phyloP scores from a whole-genome alignment of 345 rosid genomes.

The Aquilaria malaccensis region DNA sequence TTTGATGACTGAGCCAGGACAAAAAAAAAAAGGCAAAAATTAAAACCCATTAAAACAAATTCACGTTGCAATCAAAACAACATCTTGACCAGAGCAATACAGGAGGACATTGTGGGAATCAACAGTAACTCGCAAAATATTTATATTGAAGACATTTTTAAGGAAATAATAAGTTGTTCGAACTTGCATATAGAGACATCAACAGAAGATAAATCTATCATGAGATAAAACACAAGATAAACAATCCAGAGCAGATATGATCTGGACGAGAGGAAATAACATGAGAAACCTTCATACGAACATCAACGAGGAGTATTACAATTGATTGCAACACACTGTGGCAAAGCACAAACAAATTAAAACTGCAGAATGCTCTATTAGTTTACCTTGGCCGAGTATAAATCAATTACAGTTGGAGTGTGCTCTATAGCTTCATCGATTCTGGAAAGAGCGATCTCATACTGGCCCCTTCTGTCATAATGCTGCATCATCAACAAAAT shows the following conservation, averaged over 20 bases:
- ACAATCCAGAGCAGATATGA: neutral
- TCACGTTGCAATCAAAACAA: neutral
- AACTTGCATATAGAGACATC: too few relatives aligned
- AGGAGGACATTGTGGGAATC: too few relatives aligned
- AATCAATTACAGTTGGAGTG: constrained; percentile 97
- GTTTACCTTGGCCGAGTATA: constrained; percentile 75
- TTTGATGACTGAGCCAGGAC: too few relatives aligned
- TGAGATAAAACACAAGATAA: neutral
- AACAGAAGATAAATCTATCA: neutral
- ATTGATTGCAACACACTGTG: neutral
- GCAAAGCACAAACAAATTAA: constrained; percentile 17
- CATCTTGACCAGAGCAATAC: neutral
- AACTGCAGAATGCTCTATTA: too few relatives aligned
- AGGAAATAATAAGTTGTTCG: too few relatives aligned
- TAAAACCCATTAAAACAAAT: constrained; percentile 2
- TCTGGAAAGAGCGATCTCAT: constrained; percentile 68
- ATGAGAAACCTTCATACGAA: constrained; percentile 5
- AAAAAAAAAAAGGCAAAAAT: neutral
- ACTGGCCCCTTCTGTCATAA: constrained; percentile 86
- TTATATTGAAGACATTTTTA: too few relatives aligned
- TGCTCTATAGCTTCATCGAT: constrained; percentile 88
- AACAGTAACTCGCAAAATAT: too few relatives aligned
- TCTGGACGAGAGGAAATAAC: neutral
- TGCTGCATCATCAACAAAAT: constrained; percentile 53
- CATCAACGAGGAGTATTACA: neutral